A percentile compares a stretch with the other conserved stretches of the same genome.
Evolutionary conservation across 306 rosid genomes (phyloP).

Genomic region (Prunus mongolica): DNA sequence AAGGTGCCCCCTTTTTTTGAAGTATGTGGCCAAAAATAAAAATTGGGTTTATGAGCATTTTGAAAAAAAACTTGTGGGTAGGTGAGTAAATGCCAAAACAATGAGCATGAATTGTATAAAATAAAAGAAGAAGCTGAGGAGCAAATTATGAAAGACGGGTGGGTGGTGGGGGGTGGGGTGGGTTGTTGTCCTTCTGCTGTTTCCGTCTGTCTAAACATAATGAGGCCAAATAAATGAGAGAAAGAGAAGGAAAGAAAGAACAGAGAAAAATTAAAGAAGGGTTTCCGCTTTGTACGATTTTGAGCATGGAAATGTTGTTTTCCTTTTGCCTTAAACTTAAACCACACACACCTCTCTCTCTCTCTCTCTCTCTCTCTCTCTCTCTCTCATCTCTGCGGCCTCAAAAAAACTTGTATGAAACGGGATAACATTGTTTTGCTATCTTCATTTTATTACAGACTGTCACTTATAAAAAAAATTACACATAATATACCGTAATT

Average conservation of each 20-base stretch:
- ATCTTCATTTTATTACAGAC: too few relatives aligned
- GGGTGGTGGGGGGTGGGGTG: too few relatives aligned
- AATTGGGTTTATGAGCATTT: background rate
- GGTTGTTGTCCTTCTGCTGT: conserved; percentile 5
- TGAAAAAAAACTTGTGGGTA: conserved; percentile 11
- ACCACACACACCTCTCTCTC: background rate
- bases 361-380: background rate
- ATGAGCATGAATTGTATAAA: too few relatives aligned
- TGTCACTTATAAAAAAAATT: too few relatives aligned
- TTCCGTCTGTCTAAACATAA: conserved; percentile 42
- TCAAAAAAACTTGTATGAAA: too few relatives aligned
- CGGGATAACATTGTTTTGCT: too few relatives aligned
- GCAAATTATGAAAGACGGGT: too few relatives aligned
- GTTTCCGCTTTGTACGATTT: conserved; percentile 34
- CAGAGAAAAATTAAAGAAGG: conserved; percentile 19
- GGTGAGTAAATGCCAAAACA: background rate
- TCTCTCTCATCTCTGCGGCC: background rate
- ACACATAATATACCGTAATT: too few relatives aligned
- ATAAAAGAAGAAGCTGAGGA: too few relatives aligned
- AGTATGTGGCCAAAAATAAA: background rate
- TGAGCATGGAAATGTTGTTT: background rate
- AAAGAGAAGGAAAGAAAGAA: conserved; percentile 21
- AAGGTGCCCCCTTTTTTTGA: background rate
- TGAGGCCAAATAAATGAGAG: conserved; percentile 44
- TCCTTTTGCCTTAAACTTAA: conserved; percentile 1